Conservation (phyloP, 2,329 filamentous ascomycete genomes). For the Penicillium nordicum region DNA sequence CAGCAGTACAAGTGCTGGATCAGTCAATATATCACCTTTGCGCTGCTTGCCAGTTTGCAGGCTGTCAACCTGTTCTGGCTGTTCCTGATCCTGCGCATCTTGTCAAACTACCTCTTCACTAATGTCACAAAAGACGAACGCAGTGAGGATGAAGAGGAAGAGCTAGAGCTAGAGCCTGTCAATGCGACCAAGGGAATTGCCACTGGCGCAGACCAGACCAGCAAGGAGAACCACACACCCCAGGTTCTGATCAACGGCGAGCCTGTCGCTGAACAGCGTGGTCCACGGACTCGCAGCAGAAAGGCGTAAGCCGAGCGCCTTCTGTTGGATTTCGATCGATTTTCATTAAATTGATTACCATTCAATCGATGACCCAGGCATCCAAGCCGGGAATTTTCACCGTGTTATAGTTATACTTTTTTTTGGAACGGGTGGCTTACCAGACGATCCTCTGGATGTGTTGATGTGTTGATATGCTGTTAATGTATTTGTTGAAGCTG, state of each 20-base stretch:
- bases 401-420: constrained; percentile 8
- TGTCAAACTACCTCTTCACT: constrained; percentile 43
- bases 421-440: neutral
- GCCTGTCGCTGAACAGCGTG: constrained; percentile 28
- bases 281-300: constrained; percentile 26
- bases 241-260: constrained; percentile 41
- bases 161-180: constrained; percentile 30
- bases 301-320: constrained; percentile 14
- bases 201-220: constrained; percentile 26
- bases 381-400: neutral
- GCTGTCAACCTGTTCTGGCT: constrained; percentile 48
- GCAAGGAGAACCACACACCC: constrained; percentile 33
- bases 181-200: constrained; percentile 25
- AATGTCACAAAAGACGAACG: constrained; percentile 42
- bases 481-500: constrained; percentile 9
- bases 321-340: neutral
- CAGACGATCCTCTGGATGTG: constrained; percentile 1
- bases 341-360: neutral
- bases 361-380: neutral
- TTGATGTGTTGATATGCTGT: constrained; percentile 9
- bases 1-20: constrained; percentile 50
- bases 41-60: constrained; percentile 44
- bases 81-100: constrained; percentile 44
- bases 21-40: constrained; percentile 47
- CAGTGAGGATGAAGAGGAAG: constrained; percentile 47